A percentile compares a stretch with the other conserved stretches of the same genome.
phyloP scores from a whole-genome alignment of 805 yeast genomes.

The Candida arabinofermentans region DNA sequence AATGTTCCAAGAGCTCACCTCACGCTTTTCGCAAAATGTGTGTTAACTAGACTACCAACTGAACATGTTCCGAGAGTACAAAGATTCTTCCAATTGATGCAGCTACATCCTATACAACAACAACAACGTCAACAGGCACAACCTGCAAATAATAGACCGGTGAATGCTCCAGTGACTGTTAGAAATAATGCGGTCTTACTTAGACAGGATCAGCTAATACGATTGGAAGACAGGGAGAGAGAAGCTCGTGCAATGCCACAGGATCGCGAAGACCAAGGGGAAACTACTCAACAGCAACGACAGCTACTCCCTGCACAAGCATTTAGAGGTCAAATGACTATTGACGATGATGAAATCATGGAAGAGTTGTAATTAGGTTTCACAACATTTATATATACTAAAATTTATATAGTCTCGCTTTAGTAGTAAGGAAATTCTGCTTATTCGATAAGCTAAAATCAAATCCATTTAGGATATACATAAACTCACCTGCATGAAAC shows the following conservation, averaged over 20 bases:
- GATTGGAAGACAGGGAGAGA: background rate
- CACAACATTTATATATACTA: no score
- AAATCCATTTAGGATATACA: no score
- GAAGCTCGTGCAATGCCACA: background rate
- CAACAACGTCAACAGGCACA: slow-evolving; percentile 2
- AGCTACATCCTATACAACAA: slow-evolving; percentile 2
- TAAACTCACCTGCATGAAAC: no score
- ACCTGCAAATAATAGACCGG: background rate
- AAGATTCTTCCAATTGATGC: slow-evolving; percentile 27
- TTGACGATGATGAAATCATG: slow-evolving; percentile 41
- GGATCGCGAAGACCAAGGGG: no score
- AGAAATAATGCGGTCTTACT: background rate
- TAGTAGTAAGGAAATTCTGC: no score
- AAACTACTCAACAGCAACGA: no score
- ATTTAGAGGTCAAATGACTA: no score
- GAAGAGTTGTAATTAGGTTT: slow-evolving; percentile 31
- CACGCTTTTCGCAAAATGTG: slow-evolving; percentile 29
- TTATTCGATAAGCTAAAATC: no score
- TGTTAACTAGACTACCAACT: slow-evolving; percentile 27
- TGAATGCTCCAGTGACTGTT: background rate
- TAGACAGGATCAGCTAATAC: slow-evolving; percentile 7
- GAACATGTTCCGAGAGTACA: slow-evolving; percentile 29
- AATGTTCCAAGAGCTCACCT: slow-evolving; percentile 24
- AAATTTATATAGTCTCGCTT: no score
- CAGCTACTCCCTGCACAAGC: no score